Evolutionary conservation across 1,284 basidiomycete species (phyloP).

Genomic region (Sutorius eximius): DNA sequence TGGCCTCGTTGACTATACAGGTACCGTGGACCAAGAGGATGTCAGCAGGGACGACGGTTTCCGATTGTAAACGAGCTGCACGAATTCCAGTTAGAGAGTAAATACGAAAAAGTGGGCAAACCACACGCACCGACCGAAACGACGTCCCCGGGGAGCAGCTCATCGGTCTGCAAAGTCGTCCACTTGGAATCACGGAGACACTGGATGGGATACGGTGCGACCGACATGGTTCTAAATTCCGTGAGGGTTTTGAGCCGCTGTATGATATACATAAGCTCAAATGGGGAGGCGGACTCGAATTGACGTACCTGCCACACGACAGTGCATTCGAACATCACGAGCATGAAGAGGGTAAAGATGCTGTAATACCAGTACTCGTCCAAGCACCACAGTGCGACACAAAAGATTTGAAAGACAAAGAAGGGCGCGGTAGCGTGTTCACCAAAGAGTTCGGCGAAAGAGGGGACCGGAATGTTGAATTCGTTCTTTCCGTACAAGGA

Average conservation of each 20-base stretch:
- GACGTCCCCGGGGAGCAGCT: constrained; percentile 87
- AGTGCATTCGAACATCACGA: constrained; percentile 95
- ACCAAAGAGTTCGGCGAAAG: constrained; percentile 83
- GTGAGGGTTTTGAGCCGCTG: constrained; percentile 86
- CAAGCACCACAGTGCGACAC: constrained; percentile 91
- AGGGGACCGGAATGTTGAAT: constrained; percentile 93
- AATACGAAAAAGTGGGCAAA: background rate
- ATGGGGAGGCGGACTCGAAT: background rate
- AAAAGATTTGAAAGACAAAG: constrained; percentile 96
- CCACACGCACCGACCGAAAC: constrained; percentile 68
- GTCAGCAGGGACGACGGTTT: constrained; percentile 89
- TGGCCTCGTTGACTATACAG: constrained; percentile 95
- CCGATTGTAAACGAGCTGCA: constrained; percentile 71
- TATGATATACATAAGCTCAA: constrained; percentile 10
- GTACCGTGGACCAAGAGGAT: constrained; percentile 86
- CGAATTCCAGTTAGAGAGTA: background rate
- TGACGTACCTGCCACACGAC: constrained; percentile 88
- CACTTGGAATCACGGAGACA: constrained; percentile 81
- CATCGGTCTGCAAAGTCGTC: constrained; percentile 77
- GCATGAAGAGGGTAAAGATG: constrained; percentile 95
- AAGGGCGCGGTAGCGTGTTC: constrained; percentile 95
- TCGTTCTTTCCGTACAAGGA: constrained; percentile 87
- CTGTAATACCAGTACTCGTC: constrained; percentile 99
- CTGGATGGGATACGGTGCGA: constrained; percentile 84
- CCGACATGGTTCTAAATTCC: constrained; percentile 95